Base-by-base conservation (phyloP, 352 stramenopile species). In the Lagenidium giganteum region DNA sequence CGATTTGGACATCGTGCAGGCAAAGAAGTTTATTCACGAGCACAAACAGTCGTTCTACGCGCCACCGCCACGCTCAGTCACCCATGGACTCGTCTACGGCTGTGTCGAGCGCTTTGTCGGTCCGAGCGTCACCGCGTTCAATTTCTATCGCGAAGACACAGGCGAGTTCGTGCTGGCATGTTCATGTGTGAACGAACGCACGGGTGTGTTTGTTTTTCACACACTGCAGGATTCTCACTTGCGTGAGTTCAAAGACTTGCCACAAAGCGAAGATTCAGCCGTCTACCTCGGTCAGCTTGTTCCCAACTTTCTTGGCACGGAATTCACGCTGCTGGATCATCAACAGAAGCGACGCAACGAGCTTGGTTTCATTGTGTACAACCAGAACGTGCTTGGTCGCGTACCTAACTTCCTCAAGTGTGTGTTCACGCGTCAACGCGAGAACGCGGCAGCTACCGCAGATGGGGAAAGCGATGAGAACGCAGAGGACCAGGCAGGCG, bases 311-410 rank as follows among this genome's bases (percentile, higher is more conserved):
- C 43, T 94, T 1, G 83, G 84, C 25, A 95, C 76, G 9, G 77
- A 92, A 51, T 93, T 93, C 47, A 86, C 66, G n/a, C 39, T 94
- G 14, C 55, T 87, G 1, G 81, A 95, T 51, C 79, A 95, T 45
- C 67, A 87, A 45, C 64, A 87, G 36, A 70, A 76, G 38, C 59
- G 61, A 7, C 54, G 64, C 35, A 72, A 83, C 38, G 78, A 95
- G 46, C 46, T 95, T 0, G 77, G 60, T 1, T 83, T 86, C 28
- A 54, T 93, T 13, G 63, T 91, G 29, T 95, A 93, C 70, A 69
- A 55, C 18, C 59, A 72, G 2, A 95, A 95, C 45, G 64, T 94
- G 16, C 55, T 94, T 20, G 84, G 84, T 11, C 74, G 80, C 6
- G 61, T 81, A 16, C 79, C 78, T 3, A 94, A 92, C 35, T 81